Evolutionary conservation across 768 basidiomycete genomes (phyloP).

Genomic region (Tylopilus sp.): DNA sequence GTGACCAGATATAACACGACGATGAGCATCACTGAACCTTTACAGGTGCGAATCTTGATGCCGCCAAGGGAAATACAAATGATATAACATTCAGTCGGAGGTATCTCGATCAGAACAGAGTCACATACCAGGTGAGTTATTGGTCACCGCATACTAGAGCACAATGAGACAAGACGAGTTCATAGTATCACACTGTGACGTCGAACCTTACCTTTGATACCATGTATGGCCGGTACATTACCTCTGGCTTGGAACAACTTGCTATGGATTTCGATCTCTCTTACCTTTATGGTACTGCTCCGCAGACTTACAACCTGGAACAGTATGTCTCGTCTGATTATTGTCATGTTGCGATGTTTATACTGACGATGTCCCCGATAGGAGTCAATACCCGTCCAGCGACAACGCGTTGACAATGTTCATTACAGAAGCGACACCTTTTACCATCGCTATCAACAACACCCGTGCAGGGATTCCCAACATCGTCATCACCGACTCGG

Average conservation of each 20-base stretch:
- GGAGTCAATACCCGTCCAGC: conserved; percentile 60
- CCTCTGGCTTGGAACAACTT: conserved; percentile 50
- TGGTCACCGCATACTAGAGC: background rate
- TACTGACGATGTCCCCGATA: conserved; percentile 18
- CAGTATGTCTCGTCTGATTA: conserved; percentile 38
- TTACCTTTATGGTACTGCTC: conserved; percentile 65
- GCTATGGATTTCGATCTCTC: conserved; percentile 59
- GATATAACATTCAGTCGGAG: conserved; percentile 64
- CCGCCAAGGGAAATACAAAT: conserved; percentile 32
- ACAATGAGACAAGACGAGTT: background rate
- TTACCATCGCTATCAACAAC: conserved; percentile 60
- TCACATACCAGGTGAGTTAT: conserved; percentile 63
- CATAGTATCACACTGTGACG: conserved; percentile 61
- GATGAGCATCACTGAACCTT: background rate
- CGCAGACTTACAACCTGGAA: conserved; percentile 67
- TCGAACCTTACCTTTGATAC: conserved; percentile 65
- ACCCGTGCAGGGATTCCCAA: conserved; percentile 55
- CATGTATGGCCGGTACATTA: conserved; percentile 46
- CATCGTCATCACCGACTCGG: conserved; percentile 64
- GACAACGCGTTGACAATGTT: conserved; percentile 59
- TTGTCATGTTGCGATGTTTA: background rate
- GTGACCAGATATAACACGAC: conserved; percentile 10
- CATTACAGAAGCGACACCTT: conserved; percentile 49
- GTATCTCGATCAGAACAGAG: conserved; percentile 79
- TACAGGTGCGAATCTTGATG: conserved; percentile 47